Base-by-base conservation (phyloP, 1,284 basidiomycete genomes). In the Salmacisia buchloeana region DNA sequence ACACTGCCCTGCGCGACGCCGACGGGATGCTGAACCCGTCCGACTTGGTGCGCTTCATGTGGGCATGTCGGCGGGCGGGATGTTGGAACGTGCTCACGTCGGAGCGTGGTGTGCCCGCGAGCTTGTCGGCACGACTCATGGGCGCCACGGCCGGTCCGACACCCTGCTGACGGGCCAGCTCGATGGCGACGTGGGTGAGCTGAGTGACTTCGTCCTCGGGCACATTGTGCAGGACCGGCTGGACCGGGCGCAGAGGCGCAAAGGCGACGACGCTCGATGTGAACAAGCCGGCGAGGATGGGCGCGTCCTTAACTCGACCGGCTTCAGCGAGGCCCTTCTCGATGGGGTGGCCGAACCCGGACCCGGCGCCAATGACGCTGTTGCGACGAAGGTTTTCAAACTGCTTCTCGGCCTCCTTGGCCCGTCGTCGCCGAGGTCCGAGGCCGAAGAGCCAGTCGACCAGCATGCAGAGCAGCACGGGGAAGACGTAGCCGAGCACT, bases 111-210 rank as follows among this genome's bases (percentile, higher is more conserved):
- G 59, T 39, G 9, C 29, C 33, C 7, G 21, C 13, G 29, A 46
- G 15, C 13, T n/a, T 31, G n/a, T 31, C 34, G 18, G 15, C 25
- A 12, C 59, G 18, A 18, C 43, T 52, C 43, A 33, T 31, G 13
- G 36, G 59, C 15, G 31, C 6, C 18, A 54, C 29, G 49, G 49
- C 49, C 27, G 49, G 49, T 27, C 49, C 49, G 29, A 31, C 72
- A 18, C 72, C 72, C 56, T 75, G 74, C 29, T 74, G 72, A n/a
- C 72, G 56, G 3, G 72, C 74, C 15, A 63, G 70, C 58, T 75
- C 74, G 41, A 74, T 60, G 39, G 66, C 67, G 2, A 74, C 69
- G 27, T 69, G 66, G 10, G 60, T 49, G 1, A 71, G 38, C 25
- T 73, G 70, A 6, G 64, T 59, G 21, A 61, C 43, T 23, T 67